Evolutionary conservation across 805 yeast genomes (phyloP).

Genomic region (Metschnikowia anglica): DNA sequence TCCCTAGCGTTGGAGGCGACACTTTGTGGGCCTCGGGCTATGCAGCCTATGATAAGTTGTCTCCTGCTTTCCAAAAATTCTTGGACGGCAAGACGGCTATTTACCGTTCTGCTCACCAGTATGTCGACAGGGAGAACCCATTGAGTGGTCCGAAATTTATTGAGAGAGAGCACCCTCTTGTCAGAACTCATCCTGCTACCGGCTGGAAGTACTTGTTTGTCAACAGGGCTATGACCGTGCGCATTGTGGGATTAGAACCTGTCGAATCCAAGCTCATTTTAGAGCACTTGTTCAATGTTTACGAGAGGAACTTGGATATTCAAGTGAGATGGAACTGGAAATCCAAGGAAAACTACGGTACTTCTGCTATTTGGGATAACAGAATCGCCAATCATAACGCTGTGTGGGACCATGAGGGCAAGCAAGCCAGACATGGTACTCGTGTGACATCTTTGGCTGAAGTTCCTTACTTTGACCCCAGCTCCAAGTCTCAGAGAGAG

Average conservation of each 20-base stretch:
- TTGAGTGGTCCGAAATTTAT: constrained; percentile 30
- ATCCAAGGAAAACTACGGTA: constrained; percentile 37
- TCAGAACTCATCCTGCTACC: constrained; percentile 35
- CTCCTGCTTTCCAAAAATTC: constrained; percentile 49
- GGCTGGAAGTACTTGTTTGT: constrained; percentile 35
- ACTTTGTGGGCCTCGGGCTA: constrained; percentile 59
- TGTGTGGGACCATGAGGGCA: constrained; percentile 49
- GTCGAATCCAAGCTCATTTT: constrained; percentile 24
- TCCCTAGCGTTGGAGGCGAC: constrained; percentile 55
- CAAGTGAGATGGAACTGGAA: constrained; percentile 33
- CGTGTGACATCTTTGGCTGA: constrained; percentile 54
- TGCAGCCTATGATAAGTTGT: constrained; percentile 55
- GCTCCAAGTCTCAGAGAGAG: constrained; percentile 53
- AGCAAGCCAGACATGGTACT: constrained; percentile 37
- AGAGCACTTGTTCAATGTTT: constrained; percentile 19
- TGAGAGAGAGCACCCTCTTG: constrained; percentile 32
- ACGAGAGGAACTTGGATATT: constrained; percentile 46
- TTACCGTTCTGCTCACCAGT: constrained; percentile 41
- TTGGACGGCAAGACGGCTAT: constrained; percentile 53
- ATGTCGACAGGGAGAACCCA: constrained; percentile 36
- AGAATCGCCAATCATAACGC: constrained; percentile 55
- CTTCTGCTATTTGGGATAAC: constrained; percentile 62
- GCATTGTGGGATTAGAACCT: constrained; percentile 31
- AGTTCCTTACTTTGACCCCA: constrained; percentile 49
- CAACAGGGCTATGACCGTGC: constrained; percentile 31